phyloP scores from a whole-genome alignment of 371 early-diverging fungal genomes.

The Zychaea mexicana region DNA sequence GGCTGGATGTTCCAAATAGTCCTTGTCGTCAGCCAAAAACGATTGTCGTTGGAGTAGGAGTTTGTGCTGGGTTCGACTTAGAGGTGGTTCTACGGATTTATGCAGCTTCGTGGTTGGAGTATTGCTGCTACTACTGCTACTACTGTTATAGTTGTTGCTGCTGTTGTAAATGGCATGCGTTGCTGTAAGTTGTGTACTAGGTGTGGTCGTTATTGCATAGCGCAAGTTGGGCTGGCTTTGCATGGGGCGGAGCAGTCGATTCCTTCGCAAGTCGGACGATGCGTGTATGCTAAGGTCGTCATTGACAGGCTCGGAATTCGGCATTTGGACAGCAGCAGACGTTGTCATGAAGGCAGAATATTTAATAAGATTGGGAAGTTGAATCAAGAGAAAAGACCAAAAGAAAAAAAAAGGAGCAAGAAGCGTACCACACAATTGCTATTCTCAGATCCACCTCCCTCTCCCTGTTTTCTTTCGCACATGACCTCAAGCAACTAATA shows the following conservation, averaged over 20 bases:
- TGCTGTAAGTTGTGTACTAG: constrained; percentile 9
- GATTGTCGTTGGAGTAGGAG: constrained; percentile 53
- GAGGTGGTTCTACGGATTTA: neutral
- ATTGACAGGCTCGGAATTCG: constrained; percentile 1
- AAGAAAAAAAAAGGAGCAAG: constrained; percentile 9
- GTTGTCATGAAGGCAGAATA: neutral
- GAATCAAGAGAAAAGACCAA: constrained; percentile 1
- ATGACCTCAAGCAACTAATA: too few species aligned
- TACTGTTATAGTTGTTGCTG: neutral
- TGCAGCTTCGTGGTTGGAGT: neutral
- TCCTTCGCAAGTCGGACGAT: neutral
- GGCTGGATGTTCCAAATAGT: constrained; percentile 50
- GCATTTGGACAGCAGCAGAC: neutral
- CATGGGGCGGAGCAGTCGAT: constrained; percentile 23
- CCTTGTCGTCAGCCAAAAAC: constrained; percentile 54
- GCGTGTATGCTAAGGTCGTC: neutral
- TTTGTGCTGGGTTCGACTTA: constrained; percentile 56
- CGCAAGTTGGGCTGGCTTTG: constrained; percentile 30
- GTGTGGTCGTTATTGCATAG: constrained; percentile 6
- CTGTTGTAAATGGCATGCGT: constrained; percentile 12
- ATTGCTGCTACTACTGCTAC: neutral
- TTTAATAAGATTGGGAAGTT: neutral
- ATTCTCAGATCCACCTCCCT: too few species aligned
- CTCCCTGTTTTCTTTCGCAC: too few species aligned
- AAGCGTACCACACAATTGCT: too few species aligned